Evolutionary conservation across 345 rosid genomes (phyloP), one percentile per base, ranked within the genome.

Genomic region (Gossypium bickii): DNA sequence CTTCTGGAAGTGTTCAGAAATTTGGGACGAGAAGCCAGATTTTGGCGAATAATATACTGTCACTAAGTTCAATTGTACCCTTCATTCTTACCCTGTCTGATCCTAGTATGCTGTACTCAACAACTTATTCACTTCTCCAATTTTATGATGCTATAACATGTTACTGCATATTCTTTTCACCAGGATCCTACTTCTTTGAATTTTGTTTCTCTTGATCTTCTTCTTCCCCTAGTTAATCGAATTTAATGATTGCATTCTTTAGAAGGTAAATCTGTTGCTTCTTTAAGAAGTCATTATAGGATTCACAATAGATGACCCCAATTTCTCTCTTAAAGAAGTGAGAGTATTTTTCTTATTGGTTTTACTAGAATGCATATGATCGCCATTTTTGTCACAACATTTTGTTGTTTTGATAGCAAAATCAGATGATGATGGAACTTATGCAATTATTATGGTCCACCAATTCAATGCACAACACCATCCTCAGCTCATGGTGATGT

Each of bases 1-100:
- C 47, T 66, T 67, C 71, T 22, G 20, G 20, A 67, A 47, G 41
- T 67, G 34, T 48, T 67, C 17, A 45, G 71, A 47, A 67, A 67
- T 9, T 12, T 3, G 57, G 12, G 49, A 41, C 25, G 72, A 68
- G 12, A 68, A 65, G 51, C 57, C 57, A 48, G 57, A 49, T 48
- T 49, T 48, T 68, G 57, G 43, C 47, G 58, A 48, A 45, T 47
- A 67, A 47, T 64, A 9, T 22, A 34, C n/a, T 25, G 41, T 12
- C 27, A 60, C 17, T 13, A 25, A 25, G 41, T 60, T 25, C 65
- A 60, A 2, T 22, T 55, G 3, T 8, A 2, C 18, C 38, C 24
- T 22, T 55, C 18, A 55, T 6, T 62, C 68, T 64, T 20, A 12
- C 38, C 29, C 5, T 66, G 17, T 66, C 51, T 43, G 29, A 2